Conservation (phyloP, 768 basidiomycete species). For the Lactarius deliciosus region DNA sequence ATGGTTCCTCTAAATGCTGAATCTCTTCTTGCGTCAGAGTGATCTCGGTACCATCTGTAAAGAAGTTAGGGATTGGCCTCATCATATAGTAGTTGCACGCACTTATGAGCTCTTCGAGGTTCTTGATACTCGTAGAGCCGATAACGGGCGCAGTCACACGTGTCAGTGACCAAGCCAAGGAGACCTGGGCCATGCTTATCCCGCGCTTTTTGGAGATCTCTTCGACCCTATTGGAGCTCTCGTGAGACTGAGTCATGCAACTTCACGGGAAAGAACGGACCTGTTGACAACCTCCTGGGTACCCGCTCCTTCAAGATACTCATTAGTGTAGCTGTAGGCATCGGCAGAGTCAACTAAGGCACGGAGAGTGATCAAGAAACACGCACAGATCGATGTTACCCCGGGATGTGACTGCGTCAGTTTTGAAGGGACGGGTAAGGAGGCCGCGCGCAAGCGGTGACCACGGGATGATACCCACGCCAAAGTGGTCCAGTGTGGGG, state of each 20-base stretch:
- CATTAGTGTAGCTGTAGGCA: constrained; percentile 1
- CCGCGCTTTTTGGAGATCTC: constrained; percentile 41
- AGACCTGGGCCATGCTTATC: constrained; percentile 46
- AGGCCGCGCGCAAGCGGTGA: constrained; percentile 27
- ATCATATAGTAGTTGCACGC: background rate
- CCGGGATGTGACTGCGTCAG: background rate
- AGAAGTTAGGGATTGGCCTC: background rate
- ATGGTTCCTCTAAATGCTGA: constrained; percentile 24
- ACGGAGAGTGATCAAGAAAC: background rate
- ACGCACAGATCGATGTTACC: constrained; percentile 16
- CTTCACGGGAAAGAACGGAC: constrained; percentile 2
- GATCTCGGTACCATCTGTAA: constrained; percentile 19
- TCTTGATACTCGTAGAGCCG: constrained; percentile 24
- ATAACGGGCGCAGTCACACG: constrained; percentile 22
- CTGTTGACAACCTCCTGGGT: constrained; percentile 25
- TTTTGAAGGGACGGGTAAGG: constrained; percentile 25
- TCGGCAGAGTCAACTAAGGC: background rate
- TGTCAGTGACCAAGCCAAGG: constrained; percentile 38
- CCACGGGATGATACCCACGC: constrained; percentile 28
- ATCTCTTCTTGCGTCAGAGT: constrained; percentile 23
- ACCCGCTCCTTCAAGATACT: constrained; percentile 8
- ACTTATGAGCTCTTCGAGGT: constrained; percentile 26
- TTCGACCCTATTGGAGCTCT: constrained; percentile 37
- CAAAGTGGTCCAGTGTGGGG: constrained; percentile 33
- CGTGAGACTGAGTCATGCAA: background rate